These are phyloP conservation scores for Aspergillus homomorphus DNA, from an alignment of 495 filamentous ascomycete genomes.

Conservation along the genomic window DNA sequence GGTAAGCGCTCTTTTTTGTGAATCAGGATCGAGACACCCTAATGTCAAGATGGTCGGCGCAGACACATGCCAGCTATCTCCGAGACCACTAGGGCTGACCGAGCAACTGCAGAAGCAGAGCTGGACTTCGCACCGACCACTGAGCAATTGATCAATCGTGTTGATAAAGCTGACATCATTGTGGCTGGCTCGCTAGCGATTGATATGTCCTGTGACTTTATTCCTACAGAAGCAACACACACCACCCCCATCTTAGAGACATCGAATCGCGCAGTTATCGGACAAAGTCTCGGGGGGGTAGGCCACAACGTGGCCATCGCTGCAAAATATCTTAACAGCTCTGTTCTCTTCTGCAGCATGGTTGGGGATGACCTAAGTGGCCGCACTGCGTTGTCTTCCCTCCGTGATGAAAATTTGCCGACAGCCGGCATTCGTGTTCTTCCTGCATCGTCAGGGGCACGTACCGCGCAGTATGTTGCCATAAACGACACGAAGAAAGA, in stretches of 20 bases:
- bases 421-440: conserved; percentile 59
- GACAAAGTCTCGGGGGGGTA: conserved; percentile 85
- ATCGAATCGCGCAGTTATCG: conserved; percentile 80
- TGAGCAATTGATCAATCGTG: conserved; percentile 10
- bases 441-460: conserved; percentile 43
- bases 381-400: conserved; percentile 58
- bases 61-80: conserved; percentile 45
- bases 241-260: conserved; percentile 63
- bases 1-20: conserved; percentile 35
- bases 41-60: conserved; percentile 34
- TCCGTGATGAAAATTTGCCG: conserved; percentile 61
- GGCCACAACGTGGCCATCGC: conserved; percentile 89
- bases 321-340: conserved; percentile 57
- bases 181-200: conserved; percentile 88
- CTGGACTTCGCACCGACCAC: conserved; percentile 7
- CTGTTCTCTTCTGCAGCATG: conserved; percentile 67
- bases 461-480: conserved; percentile 88
- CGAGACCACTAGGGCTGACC: conserved; percentile 24
- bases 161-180: conserved; percentile 58
- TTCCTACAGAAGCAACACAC: conserved; percentile 36
- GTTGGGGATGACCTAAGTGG: conserved; percentile 78
- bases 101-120: conserved; percentile 24
- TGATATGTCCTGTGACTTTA: conserved; percentile 80
- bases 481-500: conserved; percentile 82
- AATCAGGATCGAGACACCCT: conserved; percentile 20